phyloP scores from a whole-genome alignment of 805 yeast genomes.

The Blastobotrys chiropterorum region DNA sequence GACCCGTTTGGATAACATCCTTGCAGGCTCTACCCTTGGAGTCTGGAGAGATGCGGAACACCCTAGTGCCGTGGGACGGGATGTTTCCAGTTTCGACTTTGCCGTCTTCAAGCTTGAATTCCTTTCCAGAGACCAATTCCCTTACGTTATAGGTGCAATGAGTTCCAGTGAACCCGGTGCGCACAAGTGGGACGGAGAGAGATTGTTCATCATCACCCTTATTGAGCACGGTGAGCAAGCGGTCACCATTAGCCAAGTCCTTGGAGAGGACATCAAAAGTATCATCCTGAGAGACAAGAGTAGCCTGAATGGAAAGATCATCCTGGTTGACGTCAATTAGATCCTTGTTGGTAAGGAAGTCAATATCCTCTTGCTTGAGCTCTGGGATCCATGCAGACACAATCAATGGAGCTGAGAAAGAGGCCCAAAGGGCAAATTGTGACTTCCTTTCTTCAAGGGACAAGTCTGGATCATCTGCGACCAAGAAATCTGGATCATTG shows the following conservation, averaged over 20 bases:
- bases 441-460: constrained; percentile 23
- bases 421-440: constrained; percentile 29
- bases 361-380: neutral
- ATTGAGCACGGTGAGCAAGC: constrained; percentile 2
- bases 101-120: neutral
- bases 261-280: neutral
- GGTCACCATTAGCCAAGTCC: constrained; percentile 5
- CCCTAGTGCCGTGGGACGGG: constrained; percentile 1
- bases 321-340: constrained; percentile 6
- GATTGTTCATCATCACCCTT: neutral
- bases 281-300: neutral
- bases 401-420: constrained; percentile 25
- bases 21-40: neutral
- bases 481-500: constrained; percentile 28
- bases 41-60: constrained; percentile 1
- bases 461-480: constrained; percentile 26
- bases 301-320: constrained; percentile 2
- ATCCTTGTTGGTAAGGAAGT: constrained; percentile 1
- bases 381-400: neutral
- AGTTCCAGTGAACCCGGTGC: constrained; percentile 2
- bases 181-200: neutral
- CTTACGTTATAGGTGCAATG: neutral
- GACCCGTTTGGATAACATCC: constrained; percentile 1
- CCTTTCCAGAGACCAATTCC: neutral
- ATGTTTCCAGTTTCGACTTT: neutral